These are phyloP conservation scores for Leucocoprinus sp. DNA, from an alignment of 768 basidiomycete genomes.

Conservation along the genomic window DNA sequence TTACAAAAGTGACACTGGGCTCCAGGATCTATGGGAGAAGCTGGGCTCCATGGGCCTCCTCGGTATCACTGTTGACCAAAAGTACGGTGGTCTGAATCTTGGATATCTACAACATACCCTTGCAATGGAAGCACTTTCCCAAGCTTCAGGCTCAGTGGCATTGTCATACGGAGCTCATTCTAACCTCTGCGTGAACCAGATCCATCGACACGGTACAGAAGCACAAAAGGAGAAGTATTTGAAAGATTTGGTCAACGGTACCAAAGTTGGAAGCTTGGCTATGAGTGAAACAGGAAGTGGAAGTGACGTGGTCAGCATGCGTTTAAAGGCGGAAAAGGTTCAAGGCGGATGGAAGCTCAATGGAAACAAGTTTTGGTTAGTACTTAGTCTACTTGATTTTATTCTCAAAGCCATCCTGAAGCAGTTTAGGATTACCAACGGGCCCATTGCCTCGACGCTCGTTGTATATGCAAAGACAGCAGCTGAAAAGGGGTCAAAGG, in stretches of 20 bases:
- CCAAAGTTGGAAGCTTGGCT: constrained; percentile 81
- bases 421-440: constrained; percentile 81
- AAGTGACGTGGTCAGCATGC: constrained; percentile 96
- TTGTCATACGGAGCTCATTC: constrained; percentile 91
- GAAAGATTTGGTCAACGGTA: constrained; percentile 69
- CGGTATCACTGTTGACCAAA: constrained; percentile 73
- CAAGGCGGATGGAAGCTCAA: constrained; percentile 73
- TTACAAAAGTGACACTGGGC: constrained; percentile 7
- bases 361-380: constrained; percentile 91
- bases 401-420: constrained; percentile 7
- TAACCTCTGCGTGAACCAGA: constrained; percentile 83
- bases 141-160: constrained; percentile 86
- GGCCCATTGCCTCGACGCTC: constrained; percentile 82
- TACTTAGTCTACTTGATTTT: not conserved
- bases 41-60: constrained; percentile 89
- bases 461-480: constrained; percentile 90
- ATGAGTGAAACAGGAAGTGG: constrained; percentile 94
- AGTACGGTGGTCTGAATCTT: constrained; percentile 75
- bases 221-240: constrained; percentile 82
- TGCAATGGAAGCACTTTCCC: constrained; percentile 91
- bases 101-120: constrained; percentile 86
- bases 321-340: constrained; percentile 69
- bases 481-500: constrained; percentile 70
- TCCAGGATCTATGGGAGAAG: constrained; percentile 80
- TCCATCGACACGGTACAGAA: constrained; percentile 76